Conservation (phyloP, 2,329 filamentous ascomycete species). For the Fusarium globosum region DNA sequence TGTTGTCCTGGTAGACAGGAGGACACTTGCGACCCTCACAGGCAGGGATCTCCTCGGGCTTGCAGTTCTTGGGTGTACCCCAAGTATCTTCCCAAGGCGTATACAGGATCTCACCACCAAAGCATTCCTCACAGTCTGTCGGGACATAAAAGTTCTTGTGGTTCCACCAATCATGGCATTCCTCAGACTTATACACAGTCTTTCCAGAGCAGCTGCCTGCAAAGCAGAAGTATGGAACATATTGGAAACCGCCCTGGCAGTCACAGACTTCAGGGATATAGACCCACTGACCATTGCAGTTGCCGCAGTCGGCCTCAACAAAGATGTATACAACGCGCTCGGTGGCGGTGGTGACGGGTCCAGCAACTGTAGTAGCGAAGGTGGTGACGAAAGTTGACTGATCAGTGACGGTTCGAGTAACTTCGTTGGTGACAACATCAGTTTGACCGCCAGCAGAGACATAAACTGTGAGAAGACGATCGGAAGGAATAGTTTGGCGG, state of each 20-base stretch:
- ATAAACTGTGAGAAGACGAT: conserved; percentile 39
- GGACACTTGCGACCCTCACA: conserved; percentile 8
- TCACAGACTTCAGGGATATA: conserved; percentile 30
- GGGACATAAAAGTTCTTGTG: conserved; percentile 26
- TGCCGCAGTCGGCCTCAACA: conserved; percentile 24
- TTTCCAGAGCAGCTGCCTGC: conserved; percentile 27
- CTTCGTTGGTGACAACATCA: not conserved
- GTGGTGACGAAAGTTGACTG: conserved; percentile 33
- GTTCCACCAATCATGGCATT: conserved; percentile 19
- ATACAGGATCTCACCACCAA: conserved; percentile 28
- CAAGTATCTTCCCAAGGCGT: conserved; percentile 34
- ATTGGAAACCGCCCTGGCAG: conserved; percentile 36
- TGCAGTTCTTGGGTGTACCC: conserved; percentile 15
- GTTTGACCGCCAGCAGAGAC: not conserved
- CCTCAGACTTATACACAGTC: conserved; percentile 39
- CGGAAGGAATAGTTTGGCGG: conserved; percentile 36
- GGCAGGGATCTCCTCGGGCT: not conserved
- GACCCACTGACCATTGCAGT: conserved; percentile 33
- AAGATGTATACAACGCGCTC: conserved; percentile 34
- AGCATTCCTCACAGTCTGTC: conserved; percentile 20
- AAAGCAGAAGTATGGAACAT: conserved; percentile 34
- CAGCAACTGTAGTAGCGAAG: conserved; percentile 26
- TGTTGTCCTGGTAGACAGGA: not conserved
- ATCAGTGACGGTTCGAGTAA: conserved; percentile 28
- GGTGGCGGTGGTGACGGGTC: conserved; percentile 15